Conservation (phyloP, 352 stramenopile genomes). For the Phytophthora multivora region DNA sequence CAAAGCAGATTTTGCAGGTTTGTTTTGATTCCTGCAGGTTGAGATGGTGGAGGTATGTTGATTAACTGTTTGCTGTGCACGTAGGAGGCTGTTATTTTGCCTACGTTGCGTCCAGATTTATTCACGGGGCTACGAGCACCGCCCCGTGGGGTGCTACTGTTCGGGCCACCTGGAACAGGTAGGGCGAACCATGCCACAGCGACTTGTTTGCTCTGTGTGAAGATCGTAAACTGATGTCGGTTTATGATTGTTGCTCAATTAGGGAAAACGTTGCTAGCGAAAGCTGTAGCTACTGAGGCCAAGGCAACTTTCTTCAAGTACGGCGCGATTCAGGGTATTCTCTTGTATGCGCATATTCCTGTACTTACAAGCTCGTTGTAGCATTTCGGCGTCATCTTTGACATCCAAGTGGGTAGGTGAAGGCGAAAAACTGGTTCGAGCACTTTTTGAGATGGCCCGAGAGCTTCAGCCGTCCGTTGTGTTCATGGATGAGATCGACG, state of each 20-base stretch:
- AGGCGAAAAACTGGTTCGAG: slow-evolving; percentile 94
- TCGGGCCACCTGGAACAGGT: slow-evolving; percentile 84
- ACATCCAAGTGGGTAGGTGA: slow-evolving; percentile 92
- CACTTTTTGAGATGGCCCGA: slow-evolving; percentile 92
- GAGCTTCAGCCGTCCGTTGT: slow-evolving; percentile 86
- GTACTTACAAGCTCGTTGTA: slow-evolving; percentile 33
- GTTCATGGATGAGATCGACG: slow-evolving; percentile 92
- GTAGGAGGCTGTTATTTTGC: slow-evolving; percentile 88
- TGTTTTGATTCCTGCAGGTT: neutral
- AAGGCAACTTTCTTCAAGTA: slow-evolving; percentile 89
- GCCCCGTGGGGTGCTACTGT: slow-evolving; percentile 76
- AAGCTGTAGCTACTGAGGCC: slow-evolving; percentile 82
- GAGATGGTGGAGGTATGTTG: neutral
- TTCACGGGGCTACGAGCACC: slow-evolving; percentile 80
- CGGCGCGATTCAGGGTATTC: neutral
- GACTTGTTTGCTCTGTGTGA: neutral
- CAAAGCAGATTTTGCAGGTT: slow-evolving; percentile 90
- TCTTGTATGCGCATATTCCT: neutral
- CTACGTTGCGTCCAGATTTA: slow-evolving; percentile 81
- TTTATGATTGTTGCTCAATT: slow-evolving; percentile 1
- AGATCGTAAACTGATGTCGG: neutral
- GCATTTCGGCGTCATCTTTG: slow-evolving; percentile 87
- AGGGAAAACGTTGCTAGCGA: slow-evolving; percentile 86
- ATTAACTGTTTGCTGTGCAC: slow-evolving; percentile 6
- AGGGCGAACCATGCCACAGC: too few species aligned